Evolutionary conservation across 345 rosid genomes (phyloP), one percentile per base, ranked within the genome.

Genomic region (Populus simonii): DNA sequence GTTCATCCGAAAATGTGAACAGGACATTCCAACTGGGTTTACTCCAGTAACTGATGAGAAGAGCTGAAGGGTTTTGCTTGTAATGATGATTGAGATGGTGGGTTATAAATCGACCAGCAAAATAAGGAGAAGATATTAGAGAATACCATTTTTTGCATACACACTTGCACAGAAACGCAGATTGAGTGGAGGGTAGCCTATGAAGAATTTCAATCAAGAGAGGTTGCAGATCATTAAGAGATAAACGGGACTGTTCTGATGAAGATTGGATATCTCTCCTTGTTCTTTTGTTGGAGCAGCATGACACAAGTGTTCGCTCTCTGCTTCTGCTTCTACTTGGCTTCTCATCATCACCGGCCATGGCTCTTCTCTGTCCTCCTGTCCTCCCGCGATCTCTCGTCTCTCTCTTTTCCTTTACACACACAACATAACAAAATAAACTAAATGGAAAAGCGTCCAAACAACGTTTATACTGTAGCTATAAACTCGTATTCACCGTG

Each of bases 151-250:
- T 31, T 36, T 70, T 70, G 25, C 57, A 70, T 4, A n/a, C 72
- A 1, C 22, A 8, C 22, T 68, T 68, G 72, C 72, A 41, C 29
- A 2, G 49, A 3, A 10, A 6, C 8, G 22, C 73, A 8, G 9
- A 5, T 47, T 25, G 25, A 15, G 73, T 7, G 38, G 39, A 8
- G 29, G 55, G 31, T 12, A 69, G 53, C 16, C 72, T 23, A 10
- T 13, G 51, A 18, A 38, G 25, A 39, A 69, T 69, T 20, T 23
- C 43, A 25, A 41, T 8, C 11, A 69, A 45, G 27, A n/a, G 27
- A 15, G 31, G 39, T 16, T 66, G 22, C 25, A 68, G 51, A 68
- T 47, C 59, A 33, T 90, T 69, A 16, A 20, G 41, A 8, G 71
- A n/a, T 16, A 20, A 20, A 53, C 22, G 18, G 59, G 59, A 53